Evolutionary conservation across 148 eudicot genomes (phyloP).

Genomic region (Diospyros lotus): DNA sequence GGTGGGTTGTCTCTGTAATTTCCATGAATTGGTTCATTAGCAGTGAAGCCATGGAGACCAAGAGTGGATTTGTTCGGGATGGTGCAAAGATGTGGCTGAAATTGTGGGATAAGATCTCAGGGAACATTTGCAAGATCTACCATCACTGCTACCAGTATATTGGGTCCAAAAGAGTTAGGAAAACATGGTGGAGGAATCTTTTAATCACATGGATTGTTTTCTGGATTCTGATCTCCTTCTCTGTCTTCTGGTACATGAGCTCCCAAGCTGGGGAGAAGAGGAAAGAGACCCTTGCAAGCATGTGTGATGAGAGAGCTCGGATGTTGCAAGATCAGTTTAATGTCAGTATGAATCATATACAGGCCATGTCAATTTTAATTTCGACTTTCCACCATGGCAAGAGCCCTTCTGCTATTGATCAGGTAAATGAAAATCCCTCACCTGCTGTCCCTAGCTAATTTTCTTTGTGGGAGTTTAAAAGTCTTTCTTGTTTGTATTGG

Average conservation of each 20-base stretch:
- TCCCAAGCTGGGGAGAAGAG: constrained; percentile 70
- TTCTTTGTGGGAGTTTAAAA: background rate
- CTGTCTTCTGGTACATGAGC: constrained; percentile 53
- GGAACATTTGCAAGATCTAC: constrained; percentile 45
- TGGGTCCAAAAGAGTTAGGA: constrained; percentile 50
- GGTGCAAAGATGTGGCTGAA: constrained; percentile 38
- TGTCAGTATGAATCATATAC: constrained; percentile 96
- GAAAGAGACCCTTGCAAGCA: constrained; percentile 75
- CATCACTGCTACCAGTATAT: constrained; percentile 43
- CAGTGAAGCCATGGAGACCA: constrained; percentile 55
- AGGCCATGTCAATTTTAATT: constrained; percentile 87
- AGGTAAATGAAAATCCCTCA: constrained; percentile 39
- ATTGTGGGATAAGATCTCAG: constrained; percentile 46
- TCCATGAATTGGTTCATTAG: constrained; percentile 62
- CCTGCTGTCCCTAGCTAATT: background rate
- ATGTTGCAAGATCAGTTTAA: constrained; percentile 99
- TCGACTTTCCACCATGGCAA: constrained; percentile 86
- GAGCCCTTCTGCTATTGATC: constrained; percentile 89
- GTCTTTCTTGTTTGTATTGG: background rate
- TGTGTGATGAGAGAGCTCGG: constrained; percentile 99
- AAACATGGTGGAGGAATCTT: constrained; percentile 62
- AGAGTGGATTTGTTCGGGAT: constrained; percentile 40
- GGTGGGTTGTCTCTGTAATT: constrained; percentile 61
- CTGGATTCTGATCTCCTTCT: constrained; percentile 41
- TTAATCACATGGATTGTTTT: constrained; percentile 52